Evolutionary conservation across 257 asterid genomes (phyloP).

Genomic region (Solanum ossicruentum): DNA sequence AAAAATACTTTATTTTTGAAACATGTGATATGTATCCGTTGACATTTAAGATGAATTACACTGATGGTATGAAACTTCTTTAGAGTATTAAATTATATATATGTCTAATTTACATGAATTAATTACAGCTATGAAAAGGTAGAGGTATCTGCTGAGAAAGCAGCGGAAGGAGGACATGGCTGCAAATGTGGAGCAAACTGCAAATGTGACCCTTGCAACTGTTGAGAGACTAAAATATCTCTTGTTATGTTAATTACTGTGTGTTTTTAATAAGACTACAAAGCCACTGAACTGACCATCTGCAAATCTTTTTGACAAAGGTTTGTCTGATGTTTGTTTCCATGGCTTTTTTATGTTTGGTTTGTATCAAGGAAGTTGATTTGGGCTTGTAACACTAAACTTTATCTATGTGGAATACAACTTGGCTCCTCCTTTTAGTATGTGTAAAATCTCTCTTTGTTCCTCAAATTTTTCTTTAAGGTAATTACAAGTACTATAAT

Average conservation of each 20-base stretch:
- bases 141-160: conserved; percentile 15
- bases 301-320: not conserved
- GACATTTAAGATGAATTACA: too few species aligned
- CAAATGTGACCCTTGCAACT: conserved; percentile 26
- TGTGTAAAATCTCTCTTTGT: not conserved
- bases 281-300: not conserved
- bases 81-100: not conserved
- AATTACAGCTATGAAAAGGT: not conserved
- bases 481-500: not conserved
- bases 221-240: not conserved
- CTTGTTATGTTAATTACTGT: not conserved
- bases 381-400: not conserved
- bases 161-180: conserved; percentile 21
- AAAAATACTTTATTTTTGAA: too few species aligned
- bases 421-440: not conserved
- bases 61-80: not conserved
- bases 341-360: not conserved
- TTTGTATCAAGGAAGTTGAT: not conserved
- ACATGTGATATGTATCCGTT: too few species aligned
- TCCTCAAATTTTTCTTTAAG: not conserved
- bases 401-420: not conserved
- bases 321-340: not conserved
- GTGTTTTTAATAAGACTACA: not conserved
- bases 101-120: not conserved
- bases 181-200: conserved; percentile 33